phyloP scores from a whole-genome alignment of 75 land plant genomes.

The Gnetum montanum region DNA sequence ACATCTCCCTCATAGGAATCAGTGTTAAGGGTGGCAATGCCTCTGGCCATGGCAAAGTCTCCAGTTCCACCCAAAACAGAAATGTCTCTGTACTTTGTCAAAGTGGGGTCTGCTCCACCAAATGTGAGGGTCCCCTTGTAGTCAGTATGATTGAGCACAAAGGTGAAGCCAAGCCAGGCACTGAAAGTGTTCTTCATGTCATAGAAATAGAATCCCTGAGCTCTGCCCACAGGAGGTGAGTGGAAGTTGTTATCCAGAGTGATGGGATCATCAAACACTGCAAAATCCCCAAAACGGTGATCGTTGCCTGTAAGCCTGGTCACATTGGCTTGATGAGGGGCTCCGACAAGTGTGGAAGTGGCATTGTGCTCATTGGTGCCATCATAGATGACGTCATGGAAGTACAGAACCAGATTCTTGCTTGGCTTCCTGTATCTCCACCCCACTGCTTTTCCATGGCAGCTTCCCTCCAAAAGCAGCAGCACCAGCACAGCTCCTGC shows the following conservation, averaged over 20 bases:
- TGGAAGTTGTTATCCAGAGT: conserved; percentile 36
- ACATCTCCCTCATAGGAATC: conserved; percentile 39
- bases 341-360: conserved; percentile 31
- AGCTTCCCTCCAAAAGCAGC: too few species aligned
- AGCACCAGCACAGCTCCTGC: too few species aligned
- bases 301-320: conserved; percentile 18
- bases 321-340: conserved; percentile 19
- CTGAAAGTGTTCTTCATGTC: conserved; percentile 26
- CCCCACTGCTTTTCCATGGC: too few species aligned
- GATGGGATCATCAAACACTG: conserved; percentile 47
- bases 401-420: conserved; percentile 24
- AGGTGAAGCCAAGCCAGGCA: conserved; percentile 36
- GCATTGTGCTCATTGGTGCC: conserved; percentile 28
- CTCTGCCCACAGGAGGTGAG: conserved; percentile 34
- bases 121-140: conserved; percentile 35
- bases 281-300: conserved; percentile 36
- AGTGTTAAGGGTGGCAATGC: conserved; percentile 40
- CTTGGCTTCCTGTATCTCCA: too few species aligned
- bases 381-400: conserved; percentile 46
- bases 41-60: conserved; percentile 43
- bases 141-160: conserved; percentile 35
- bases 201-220: conserved; percentile 40
- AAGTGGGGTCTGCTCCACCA: conserved; percentile 33
- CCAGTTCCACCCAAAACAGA: conserved; percentile 56
- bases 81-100: conserved; percentile 36